Conservation (phyloP, 306 rosid genomes). For the Cicer yamashitae region DNA sequence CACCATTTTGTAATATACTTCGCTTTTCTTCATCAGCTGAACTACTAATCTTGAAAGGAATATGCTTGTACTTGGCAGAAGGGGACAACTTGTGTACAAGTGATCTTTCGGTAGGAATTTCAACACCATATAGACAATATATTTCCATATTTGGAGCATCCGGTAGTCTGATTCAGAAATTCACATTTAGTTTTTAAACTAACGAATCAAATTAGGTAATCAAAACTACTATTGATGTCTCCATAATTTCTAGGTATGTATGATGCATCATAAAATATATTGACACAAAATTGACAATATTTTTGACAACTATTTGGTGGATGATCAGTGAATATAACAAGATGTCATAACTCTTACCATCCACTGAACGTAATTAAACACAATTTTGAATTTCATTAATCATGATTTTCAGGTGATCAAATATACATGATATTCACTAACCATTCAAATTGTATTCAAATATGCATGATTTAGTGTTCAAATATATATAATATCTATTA, state of each 20-base stretch:
- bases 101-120: constrained; percentile 72
- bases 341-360: too few relatives aligned
- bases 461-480: too few relatives aligned
- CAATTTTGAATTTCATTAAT: too few relatives aligned
- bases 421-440: too few relatives aligned
- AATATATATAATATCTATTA: too few relatives aligned
- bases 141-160: constrained; percentile 81
- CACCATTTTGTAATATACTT: constrained; percentile 54
- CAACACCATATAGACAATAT: constrained; percentile 76
- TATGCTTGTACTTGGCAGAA: constrained; percentile 58
- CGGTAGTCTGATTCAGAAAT: constrained; percentile 61
- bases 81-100: constrained; percentile 54
- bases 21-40: constrained; percentile 57
- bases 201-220: background rate
- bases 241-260: background rate
- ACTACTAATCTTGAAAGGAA: constrained; percentile 61
- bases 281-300: too few relatives aligned
- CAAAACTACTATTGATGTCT: background rate
- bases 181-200: constrained; percentile 20
- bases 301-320: too few relatives aligned
- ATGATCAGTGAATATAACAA: too few relatives aligned
- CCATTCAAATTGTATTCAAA: too few relatives aligned
- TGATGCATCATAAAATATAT: background rate
- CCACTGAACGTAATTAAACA: too few relatives aligned
- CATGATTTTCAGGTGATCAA: too few relatives aligned